Base-by-base conservation (phyloP, 2,329 filamentous ascomycete genomes). In the Paracamarosporium sp. region DNA sequence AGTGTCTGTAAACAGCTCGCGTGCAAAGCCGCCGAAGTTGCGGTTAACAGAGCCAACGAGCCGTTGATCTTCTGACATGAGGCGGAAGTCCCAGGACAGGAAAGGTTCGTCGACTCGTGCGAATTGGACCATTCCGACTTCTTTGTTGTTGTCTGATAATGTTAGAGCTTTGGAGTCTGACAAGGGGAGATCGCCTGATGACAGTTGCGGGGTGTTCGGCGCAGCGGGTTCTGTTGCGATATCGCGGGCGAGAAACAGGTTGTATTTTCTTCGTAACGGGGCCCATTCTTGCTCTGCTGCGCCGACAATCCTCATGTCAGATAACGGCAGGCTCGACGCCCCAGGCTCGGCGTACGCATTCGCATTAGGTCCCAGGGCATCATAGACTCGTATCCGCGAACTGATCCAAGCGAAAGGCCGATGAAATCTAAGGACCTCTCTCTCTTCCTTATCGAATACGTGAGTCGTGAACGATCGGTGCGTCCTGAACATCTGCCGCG, bases 1-100 rank as follows among this genome's bases (percentile, higher is more conserved):
- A 0, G 86, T 88, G 61, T 89, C 86, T 1, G 87, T 89, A 69
- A 89, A 88, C 17, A 89, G 78, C 62, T 89, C 86, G 12, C 86
- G 79, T 2, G 84, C 86, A 67, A 88, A 87, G 2, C 86, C 86
- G 17, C 74, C 79, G 63, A 88, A 89, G 63, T 88, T 85, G 59
- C 87, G 83, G 63, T 88, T 88, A 4, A 89, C 86, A 2, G 82
- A 85, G 40, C 87, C 87, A 53, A 88, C 81, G 12, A 86, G 72
- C 2, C 74, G 76, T 40, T 76, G 70, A 24, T 84, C 78, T 51
- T 82, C 80, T 2, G 82, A 81, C 31, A 79, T 80, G 3, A 89
- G 78, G 9, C 82, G 82, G 70, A 89, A 89, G 70, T 89, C 85
- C 86, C 86, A 89, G 8, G 85, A 88, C 0, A 89, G 72, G 66